Percentiles rank a stretch among this genome's conserved stretches.
These are phyloP conservation scores for Aspergillus fumigatus DNA, from an alignment of 2,329 filamentous ascomycete species.

Conservation along the genomic window DNA sequence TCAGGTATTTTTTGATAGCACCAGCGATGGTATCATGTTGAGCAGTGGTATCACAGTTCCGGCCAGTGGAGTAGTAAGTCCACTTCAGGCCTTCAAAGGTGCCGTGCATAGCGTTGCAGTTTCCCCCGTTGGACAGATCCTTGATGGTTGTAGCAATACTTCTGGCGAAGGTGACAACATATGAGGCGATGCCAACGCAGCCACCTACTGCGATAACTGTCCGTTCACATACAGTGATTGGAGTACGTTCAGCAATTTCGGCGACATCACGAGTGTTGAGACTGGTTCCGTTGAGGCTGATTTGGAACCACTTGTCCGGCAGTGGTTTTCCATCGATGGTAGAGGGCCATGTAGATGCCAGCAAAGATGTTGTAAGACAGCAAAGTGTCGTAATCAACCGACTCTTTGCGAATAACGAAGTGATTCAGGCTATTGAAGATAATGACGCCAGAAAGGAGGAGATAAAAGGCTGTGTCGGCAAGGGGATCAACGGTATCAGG, in stretches of 20 bases:
- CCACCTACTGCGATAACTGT: background rate
- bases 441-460: background rate
- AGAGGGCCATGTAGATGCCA: conserved; percentile 1
- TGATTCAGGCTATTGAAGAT: background rate
- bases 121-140: background rate
- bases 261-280: background rate
- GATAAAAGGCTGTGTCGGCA: too few species aligned
- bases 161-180: background rate
- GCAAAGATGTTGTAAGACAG: conserved; percentile 1
- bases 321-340: background rate
- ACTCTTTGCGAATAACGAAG: background rate
- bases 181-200: background rate
- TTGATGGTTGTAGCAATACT: conserved; percentile 1
- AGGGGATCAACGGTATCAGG: too few species aligned
- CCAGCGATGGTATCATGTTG: conserved; percentile 2
- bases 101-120: conserved; percentile 1
- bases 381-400: background rate
- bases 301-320: background rate
- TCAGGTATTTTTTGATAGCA: conserved; percentile 4
- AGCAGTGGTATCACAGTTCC: conserved; percentile 6
- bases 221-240: background rate
- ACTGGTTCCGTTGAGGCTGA: background rate
- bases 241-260: background rate
- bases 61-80: conserved; percentile 1
- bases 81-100: conserved; percentile 2